Conservation (phyloP, 1,284 basidiomycete genomes). For the Thecaphora frezii region DNA sequence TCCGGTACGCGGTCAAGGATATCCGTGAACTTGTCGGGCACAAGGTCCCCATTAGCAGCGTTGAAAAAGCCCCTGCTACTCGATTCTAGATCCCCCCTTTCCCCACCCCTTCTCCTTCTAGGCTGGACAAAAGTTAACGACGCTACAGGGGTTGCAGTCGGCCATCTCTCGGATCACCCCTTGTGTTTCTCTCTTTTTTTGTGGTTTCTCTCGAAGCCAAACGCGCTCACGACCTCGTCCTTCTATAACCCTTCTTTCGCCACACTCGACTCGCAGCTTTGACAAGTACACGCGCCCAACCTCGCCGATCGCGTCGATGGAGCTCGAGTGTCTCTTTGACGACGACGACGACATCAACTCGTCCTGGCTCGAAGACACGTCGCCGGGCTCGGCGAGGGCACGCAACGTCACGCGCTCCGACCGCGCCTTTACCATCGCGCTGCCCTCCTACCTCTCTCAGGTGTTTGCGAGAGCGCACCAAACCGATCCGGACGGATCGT, state of each 20-base stretch:
- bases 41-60: constrained; percentile 71
- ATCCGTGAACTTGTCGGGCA: constrained; percentile 96
- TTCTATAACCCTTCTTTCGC: too few relatives aligned
- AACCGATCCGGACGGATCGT: constrained; percentile 5
- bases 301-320: constrained; percentile 36
- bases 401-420: constrained; percentile 33
- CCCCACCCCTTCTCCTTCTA: not conserved
- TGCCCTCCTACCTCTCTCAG: constrained; percentile 29
- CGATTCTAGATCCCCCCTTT: constrained; percentile 54
- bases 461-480: constrained; percentile 40
- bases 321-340: constrained; percentile 23
- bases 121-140: too few relatives aligned
- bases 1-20: constrained; percentile 81
- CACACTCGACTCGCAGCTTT: too few relatives aligned
- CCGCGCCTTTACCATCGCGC: constrained; percentile 22
- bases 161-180: too few relatives aligned
- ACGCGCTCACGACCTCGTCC: too few relatives aligned
- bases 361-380: constrained; percentile 46
- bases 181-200: not conserved
- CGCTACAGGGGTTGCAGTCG: too few relatives aligned
- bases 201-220: not conserved
- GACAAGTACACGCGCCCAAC: constrained; percentile 27
- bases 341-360: constrained; percentile 29
- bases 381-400: constrained; percentile 43
- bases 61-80: constrained; percentile 55